Conservation (phyloP, 129 eudicot species). For the Flaveria bidentis region DNA sequence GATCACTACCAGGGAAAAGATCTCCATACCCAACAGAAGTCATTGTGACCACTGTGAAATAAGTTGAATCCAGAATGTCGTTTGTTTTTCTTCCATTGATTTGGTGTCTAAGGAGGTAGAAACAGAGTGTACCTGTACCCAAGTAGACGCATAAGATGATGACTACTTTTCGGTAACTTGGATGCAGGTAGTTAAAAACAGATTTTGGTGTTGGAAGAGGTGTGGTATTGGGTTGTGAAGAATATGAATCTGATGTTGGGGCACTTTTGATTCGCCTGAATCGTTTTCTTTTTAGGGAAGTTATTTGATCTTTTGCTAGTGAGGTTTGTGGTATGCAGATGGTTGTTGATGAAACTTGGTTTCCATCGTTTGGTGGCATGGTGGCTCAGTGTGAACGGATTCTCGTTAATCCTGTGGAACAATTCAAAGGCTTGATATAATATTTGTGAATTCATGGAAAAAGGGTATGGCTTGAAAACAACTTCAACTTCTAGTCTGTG, state of each 20-base stretch:
- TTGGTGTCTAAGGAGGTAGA: slow-evolving; percentile 67
- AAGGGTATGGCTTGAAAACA: too few species aligned
- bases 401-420: neutral
- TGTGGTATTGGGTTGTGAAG: slow-evolving; percentile 35
- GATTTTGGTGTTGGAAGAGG: slow-evolving; percentile 38
- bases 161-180: slow-evolving; percentile 57
- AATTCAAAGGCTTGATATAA: neutral
- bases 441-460: neutral
- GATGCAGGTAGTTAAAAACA: slow-evolving; percentile 49
- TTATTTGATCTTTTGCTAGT: slow-evolving; percentile 26
- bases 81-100: slow-evolving; percentile 62
- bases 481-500: too few species aligned
- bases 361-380: slow-evolving; percentile 23
- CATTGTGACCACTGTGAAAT: slow-evolving; percentile 94
- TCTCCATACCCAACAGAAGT: slow-evolving; percentile 97
- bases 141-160: slow-evolving; percentile 54
- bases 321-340: slow-evolving; percentile 11
- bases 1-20: slow-evolving; percentile 62
- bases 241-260: slow-evolving; percentile 51
- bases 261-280: slow-evolving; percentile 72
- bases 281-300: slow-evolving; percentile 53
- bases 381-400: neutral
- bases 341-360: neutral
- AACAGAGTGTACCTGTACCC: slow-evolving; percentile 59
- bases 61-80: slow-evolving; percentile 63